Conservation (phyloP, 148 eudicot genomes). For the Chenopodium album region DNA sequence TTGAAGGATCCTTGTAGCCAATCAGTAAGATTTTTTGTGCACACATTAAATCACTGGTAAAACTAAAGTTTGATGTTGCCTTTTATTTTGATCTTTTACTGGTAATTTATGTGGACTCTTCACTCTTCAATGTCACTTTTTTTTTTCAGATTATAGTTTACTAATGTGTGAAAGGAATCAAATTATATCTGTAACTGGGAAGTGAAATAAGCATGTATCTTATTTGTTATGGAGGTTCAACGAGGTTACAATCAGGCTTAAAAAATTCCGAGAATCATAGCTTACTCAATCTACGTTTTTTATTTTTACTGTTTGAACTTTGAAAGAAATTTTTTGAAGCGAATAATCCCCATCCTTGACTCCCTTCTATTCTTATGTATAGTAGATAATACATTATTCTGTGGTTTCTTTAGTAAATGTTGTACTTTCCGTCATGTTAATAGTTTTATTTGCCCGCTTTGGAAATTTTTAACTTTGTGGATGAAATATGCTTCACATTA, state of each 20-base stretch:
- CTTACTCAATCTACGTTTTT: too few species aligned
- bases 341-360: too few species aligned
- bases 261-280: too few species aligned
- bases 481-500: background rate
- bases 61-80: constrained; percentile 6
- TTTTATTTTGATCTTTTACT: background rate
- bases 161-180: background rate
- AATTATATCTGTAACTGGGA: background rate
- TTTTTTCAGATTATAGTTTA: background rate
- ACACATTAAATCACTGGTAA: background rate
- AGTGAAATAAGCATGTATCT: too few species aligned
- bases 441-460: constrained; percentile 7
- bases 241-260: too few species aligned
- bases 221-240: too few species aligned
- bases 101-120: background rate
- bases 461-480: background rate
- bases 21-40: constrained; percentile 1
- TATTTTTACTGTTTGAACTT: too few species aligned
- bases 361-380: too few species aligned
- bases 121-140: background rate
- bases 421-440: constrained; percentile 8
- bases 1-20: constrained; percentile 10
- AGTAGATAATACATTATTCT: background rate
- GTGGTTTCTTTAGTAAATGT: constrained; percentile 1
- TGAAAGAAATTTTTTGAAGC: too few species aligned